Conservation (phyloP, 2,329 filamentous ascomycete genomes). For the Epichloe baconii region DNA sequence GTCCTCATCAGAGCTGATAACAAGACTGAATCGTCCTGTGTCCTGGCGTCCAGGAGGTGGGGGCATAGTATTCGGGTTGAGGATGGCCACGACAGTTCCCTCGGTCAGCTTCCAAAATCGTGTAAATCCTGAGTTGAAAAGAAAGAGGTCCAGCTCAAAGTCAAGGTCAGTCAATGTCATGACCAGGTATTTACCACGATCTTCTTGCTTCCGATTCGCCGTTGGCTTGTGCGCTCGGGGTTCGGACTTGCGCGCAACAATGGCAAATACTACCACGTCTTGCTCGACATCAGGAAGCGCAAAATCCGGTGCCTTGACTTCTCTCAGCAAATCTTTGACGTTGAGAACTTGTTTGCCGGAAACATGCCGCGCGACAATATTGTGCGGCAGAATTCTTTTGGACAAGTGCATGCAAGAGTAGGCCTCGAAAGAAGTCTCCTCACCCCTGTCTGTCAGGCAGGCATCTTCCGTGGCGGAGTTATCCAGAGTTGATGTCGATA, state of each 20-base stretch:
- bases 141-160: constrained; percentile 81
- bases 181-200: constrained; percentile 82
- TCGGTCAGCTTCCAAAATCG: constrained; percentile 88
- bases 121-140: constrained; percentile 83
- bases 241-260: constrained; percentile 79
- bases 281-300: constrained; percentile 69
- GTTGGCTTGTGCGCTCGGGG: constrained; percentile 48
- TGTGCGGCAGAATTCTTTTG: constrained; percentile 70
- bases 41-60: constrained; percentile 63
- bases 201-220: constrained; percentile 32
- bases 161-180: constrained; percentile 77
- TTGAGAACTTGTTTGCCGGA: constrained; percentile 63
- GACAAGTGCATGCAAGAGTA: constrained; percentile 79
- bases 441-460: constrained; percentile 11
- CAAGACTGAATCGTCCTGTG: constrained; percentile 73
- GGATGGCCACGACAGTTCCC: constrained; percentile 81
- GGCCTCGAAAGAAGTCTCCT: constrained; percentile 56
- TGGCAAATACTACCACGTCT: constrained; percentile 79
- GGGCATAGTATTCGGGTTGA: constrained; percentile 86
- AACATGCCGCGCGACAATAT: constrained; percentile 64
- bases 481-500: background rate
- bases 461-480: constrained; percentile 6
- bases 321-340: constrained; percentile 68
- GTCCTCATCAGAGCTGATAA: constrained; percentile 75
- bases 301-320: constrained; percentile 72